Evolutionary conservation across 257 asterid species (phyloP).

Genomic region (Fraxinus anomala): DNA sequence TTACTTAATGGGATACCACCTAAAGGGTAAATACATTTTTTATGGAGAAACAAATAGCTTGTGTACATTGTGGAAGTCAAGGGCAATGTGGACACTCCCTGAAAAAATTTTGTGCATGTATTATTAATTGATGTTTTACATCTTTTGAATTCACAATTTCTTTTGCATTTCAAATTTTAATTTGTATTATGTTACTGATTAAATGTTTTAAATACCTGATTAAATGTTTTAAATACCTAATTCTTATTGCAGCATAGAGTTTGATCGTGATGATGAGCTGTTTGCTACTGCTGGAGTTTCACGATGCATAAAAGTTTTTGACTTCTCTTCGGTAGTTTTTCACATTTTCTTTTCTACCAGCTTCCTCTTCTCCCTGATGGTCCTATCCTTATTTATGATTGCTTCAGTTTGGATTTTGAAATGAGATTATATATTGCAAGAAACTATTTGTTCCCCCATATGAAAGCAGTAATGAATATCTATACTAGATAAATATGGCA

Average conservation of each 20-base stretch:
- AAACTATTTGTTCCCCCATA: neutral
- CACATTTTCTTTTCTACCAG: neutral
- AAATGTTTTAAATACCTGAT: slow-evolving; percentile 2
- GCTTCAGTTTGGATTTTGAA: neutral
- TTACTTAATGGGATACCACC: neutral
- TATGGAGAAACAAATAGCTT: slow-evolving; percentile 12
- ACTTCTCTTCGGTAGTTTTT: slow-evolving; percentile 48
- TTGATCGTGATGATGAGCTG: slow-evolving; percentile 55
- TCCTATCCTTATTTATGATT: neutral
- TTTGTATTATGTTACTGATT: slow-evolving; percentile 17
- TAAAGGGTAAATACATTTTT: slow-evolving; percentile 1
- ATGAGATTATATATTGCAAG: neutral
- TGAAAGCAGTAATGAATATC: neutral
- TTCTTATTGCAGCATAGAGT: slow-evolving; percentile 48
- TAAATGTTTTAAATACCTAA: no score
- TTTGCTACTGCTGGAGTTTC: slow-evolving; percentile 68
- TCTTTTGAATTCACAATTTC: slow-evolving; percentile 5
- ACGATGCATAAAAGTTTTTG: slow-evolving; percentile 52
- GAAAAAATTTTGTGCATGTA: neutral
- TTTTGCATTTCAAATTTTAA: neutral
- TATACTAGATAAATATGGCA: neutral
- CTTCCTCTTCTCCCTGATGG: slow-evolving; percentile 2
- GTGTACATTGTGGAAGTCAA: neutral
- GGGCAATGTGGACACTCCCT: slow-evolving; percentile 10
- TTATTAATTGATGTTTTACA: neutral